Percentiles rank a stretch among this genome's conserved stretches.
Conservation (phyloP, 305 asterid species). For the Euphrasia arctica region DNA sequence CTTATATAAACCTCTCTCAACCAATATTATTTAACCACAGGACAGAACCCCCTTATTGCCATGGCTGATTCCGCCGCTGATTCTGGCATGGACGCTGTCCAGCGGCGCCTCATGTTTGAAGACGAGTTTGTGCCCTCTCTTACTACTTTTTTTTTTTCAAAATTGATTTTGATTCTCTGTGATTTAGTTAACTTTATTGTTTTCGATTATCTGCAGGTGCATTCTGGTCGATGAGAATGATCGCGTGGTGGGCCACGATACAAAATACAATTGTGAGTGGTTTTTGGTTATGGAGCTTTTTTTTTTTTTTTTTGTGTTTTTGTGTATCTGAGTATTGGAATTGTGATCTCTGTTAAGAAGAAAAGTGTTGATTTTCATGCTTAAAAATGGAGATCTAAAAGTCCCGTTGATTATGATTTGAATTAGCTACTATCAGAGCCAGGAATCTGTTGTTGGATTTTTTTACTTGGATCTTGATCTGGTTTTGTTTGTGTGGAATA, state of each 20-base stretch:
- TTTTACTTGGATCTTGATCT: slow-evolving; percentile 7
- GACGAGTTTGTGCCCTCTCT: slow-evolving; percentile 63
- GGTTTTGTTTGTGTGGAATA: neutral
- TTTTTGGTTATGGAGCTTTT: neutral
- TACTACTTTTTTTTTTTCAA: neutral
- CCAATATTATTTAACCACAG: slow-evolving; percentile 22
- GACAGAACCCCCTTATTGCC: neutral
- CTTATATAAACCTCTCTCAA: slow-evolving; percentile 25
- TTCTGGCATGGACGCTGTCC: slow-evolving; percentile 91
- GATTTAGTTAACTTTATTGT: neutral
- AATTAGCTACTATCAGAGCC: slow-evolving; percentile 3
- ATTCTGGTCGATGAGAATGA: slow-evolving; percentile 95
- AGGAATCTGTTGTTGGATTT: neutral
- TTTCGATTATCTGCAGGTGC: slow-evolving; percentile 53
- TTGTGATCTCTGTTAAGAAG: no score
- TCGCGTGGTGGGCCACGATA: slow-evolving; percentile 84
- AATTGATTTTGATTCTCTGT: neutral
- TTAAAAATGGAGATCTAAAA: neutral
- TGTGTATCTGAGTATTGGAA: no score
- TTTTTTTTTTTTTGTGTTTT: neutral
- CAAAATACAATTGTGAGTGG: slow-evolving; percentile 85
- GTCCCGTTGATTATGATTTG: neutral
- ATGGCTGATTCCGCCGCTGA: slow-evolving; percentile 61
- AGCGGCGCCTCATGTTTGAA: slow-evolving; percentile 96
- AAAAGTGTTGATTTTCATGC: neutral